Evolutionary conservation across 2,329 filamentous ascomycete species (phyloP).

Genomic region (Phialophora tarda): DNA sequence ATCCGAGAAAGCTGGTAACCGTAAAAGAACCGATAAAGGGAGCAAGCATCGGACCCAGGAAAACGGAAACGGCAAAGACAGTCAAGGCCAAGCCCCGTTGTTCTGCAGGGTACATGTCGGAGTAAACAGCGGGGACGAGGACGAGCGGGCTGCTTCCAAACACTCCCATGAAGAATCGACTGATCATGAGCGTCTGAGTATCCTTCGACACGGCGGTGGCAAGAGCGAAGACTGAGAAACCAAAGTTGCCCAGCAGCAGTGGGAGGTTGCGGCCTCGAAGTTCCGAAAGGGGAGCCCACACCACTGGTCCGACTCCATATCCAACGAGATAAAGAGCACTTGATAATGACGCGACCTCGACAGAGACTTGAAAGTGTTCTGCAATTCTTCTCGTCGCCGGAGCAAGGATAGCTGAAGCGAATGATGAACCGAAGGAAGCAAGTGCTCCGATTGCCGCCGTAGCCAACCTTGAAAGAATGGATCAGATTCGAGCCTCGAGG

Average conservation of each 20-base stretch:
- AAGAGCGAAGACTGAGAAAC: slow-evolving; percentile 68
- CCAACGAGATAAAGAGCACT: slow-evolving; percentile 58
- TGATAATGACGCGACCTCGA: slow-evolving; percentile 55
- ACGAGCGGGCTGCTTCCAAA: slow-evolving; percentile 63
- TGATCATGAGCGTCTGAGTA: slow-evolving; percentile 69
- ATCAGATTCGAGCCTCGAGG: background rate
- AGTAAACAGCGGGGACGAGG: slow-evolving; percentile 70
- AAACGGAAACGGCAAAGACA: slow-evolving; percentile 58
- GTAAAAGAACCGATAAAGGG: slow-evolving; percentile 66
- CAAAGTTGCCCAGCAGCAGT: slow-evolving; percentile 65
- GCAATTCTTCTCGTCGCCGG: slow-evolving; percentile 62
- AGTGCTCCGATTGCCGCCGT: slow-evolving; percentile 47
- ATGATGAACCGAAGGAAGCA: slow-evolving; percentile 57
- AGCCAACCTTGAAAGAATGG: slow-evolving; percentile 5
- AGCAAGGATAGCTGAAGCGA: slow-evolving; percentile 63
- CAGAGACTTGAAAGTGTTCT: slow-evolving; percentile 53
- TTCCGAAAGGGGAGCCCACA: slow-evolving; percentile 44
- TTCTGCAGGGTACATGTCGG: slow-evolving; percentile 66
- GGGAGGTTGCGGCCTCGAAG: slow-evolving; percentile 49
- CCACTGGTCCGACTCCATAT: slow-evolving; percentile 62
- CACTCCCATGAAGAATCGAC: slow-evolving; percentile 62
- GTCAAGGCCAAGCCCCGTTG: slow-evolving; percentile 70
- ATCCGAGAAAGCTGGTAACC: slow-evolving; percentile 59
- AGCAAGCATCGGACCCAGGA: slow-evolving; percentile 51
- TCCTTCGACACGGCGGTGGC: slow-evolving; percentile 68